Evolutionary conservation across 2,329 filamentous ascomycete genomes (phyloP).

Genomic region (Fusarium buharicum): DNA sequence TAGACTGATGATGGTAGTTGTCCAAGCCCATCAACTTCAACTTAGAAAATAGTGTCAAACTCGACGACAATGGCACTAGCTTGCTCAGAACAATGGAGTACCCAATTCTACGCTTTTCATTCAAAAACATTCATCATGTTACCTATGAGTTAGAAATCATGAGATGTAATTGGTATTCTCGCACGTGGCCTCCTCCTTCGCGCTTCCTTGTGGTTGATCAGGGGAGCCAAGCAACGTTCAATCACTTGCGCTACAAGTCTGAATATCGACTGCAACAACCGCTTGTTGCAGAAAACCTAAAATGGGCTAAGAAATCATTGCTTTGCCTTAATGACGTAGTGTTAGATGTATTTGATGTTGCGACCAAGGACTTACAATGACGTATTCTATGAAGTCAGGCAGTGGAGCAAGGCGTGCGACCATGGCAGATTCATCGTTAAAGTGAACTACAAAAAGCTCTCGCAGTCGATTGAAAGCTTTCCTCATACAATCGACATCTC

Average conservation of each 20-base stretch:
- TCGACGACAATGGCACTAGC: too few relatives aligned
- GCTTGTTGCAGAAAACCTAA: conserved; percentile 16
- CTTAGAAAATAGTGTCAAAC: too few relatives aligned
- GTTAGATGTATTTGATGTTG: conserved; percentile 19
- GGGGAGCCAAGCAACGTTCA: conserved; percentile 6
- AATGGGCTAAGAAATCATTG: conserved; percentile 14
- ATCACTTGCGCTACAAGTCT: background rate
- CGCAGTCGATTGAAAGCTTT: background rate
- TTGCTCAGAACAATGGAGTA: too few relatives aligned
- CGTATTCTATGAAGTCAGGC: conserved; percentile 46
- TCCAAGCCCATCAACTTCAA: too few relatives aligned
- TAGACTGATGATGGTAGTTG: too few relatives aligned
- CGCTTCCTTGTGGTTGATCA: conserved; percentile 3
- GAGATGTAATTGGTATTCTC: background rate
- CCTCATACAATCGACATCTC: conserved; percentile 8
- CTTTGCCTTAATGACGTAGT: conserved; percentile 36
- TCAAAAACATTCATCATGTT: too few relatives aligned
- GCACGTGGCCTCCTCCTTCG: background rate
- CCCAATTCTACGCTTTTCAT: too few relatives aligned
- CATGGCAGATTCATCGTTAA: conserved; percentile 29
- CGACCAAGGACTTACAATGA: conserved; percentile 40
- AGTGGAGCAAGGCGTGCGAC: conserved; percentile 38
- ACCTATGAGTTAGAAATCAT: too few relatives aligned
- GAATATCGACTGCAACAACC: conserved; percentile 17
- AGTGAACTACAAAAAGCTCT: conserved; percentile 38